A percentile compares a stretch with the other conserved stretches of the same genome.
Evolutionary conservation across 371 early-diverging fungal genomes (phyloP).

Genomic region (Mortierella sp.): DNA sequence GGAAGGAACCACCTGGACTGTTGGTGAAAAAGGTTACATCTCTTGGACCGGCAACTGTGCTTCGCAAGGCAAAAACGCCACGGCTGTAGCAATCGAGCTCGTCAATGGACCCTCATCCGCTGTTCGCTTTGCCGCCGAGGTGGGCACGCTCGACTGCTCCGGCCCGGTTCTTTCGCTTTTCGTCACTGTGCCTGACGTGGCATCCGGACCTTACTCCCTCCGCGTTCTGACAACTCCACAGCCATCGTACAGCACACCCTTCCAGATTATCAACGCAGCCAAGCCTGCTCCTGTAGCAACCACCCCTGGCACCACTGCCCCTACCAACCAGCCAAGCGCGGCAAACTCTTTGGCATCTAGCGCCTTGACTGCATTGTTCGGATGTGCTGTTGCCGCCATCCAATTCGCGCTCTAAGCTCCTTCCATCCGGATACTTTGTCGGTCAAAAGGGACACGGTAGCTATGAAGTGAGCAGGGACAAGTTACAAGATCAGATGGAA

Average conservation of each 20-base stretch:
- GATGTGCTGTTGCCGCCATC: constrained; percentile 12
- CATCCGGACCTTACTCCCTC: constrained; percentile 22
- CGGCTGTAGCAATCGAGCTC: constrained; percentile 18
- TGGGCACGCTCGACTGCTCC: constrained; percentile 32
- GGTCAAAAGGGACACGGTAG: too few relatives aligned
- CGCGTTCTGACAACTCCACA: constrained; percentile 16
- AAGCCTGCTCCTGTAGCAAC: constrained; percentile 4
- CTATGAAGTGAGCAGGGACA: too few relatives aligned
- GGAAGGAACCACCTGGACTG: constrained; percentile 18
- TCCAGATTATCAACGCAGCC: constrained; percentile 11
- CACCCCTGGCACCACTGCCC: background rate
- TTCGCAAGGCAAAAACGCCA: constrained; percentile 7
- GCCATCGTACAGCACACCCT: constrained; percentile 21
- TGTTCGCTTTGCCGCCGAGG: constrained; percentile 8
- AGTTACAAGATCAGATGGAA: too few relatives aligned
- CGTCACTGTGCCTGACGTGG: constrained; percentile 9
- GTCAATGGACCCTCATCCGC: constrained; percentile 13
- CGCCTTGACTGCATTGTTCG: constrained; percentile 11
- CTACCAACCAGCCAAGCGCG: constrained; percentile 4
- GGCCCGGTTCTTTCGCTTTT: background rate
- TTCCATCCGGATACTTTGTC: too few relatives aligned
- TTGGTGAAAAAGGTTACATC: constrained; percentile 6
- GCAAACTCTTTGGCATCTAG: constrained; percentile 14
- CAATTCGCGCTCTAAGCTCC: constrained; percentile 27
- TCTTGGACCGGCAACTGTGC: constrained; percentile 30